Evolutionary conservation across 768 basidiomycete species (phyloP), one percentile per base, ranked within the genome.

Genomic region (Pluteus cervinus): DNA sequence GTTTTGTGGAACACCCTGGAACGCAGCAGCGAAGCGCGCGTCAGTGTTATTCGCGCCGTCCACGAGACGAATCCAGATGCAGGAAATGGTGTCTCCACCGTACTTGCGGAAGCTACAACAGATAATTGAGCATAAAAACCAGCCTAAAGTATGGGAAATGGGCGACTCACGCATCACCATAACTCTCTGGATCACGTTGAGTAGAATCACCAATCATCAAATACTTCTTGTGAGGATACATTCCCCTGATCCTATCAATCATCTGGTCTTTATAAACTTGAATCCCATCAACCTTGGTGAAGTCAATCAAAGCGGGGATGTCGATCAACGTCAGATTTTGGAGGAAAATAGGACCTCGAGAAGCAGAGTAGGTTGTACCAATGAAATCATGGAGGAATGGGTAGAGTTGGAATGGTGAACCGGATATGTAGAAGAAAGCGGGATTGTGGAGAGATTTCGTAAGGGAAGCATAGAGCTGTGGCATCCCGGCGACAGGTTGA

Each of bases 21-120:
- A 63, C 0, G 63, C 60, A 2, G 48, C 50, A 2, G 52, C 55
- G 36, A 69, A 71, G 5, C 66, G 55, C 23, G 39, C 57, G 29
- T 51, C 54, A 10, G 56, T 58, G 53, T 69, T 71, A 36, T 68
- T 47, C 3, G 64, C 66, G n/a, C 58, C 63, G 17, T 65, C 63
- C 26, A 71, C 62, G n/a, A 51, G 44, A 26, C 65, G 62, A 42
- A 71, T 69, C 69, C 69, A 71, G 15, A 52, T 61, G 38, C 69
- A 68, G 1, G 54, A 28, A 23, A 69, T 62, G 37, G 60, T 61
- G 16, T 59, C 47, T 12, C 53, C 56, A n/a, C n/a, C n/a, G 22
- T 56, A 62, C 41, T 58, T 58, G 41, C 52, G 53, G 50, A 61
- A 64, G 4, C 68, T 68, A 32, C 2, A 28, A 14, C 26, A 28